Evolutionary conservation across 2,329 filamentous ascomycete species (phyloP).

Genomic region (Sporothrix brasiliensis): DNA sequence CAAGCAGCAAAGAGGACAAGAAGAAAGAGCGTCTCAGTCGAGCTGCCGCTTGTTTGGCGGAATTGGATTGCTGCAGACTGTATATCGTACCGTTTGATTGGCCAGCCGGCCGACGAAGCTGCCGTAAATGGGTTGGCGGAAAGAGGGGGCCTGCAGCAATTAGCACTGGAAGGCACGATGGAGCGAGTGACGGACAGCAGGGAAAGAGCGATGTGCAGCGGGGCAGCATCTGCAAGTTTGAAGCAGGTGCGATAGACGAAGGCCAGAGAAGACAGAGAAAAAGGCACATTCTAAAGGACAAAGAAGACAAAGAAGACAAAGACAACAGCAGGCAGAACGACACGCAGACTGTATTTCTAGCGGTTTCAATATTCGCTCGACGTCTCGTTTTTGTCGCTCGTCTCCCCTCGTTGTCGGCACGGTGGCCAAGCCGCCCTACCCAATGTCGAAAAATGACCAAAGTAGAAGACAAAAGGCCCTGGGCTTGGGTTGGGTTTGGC

Average conservation of each 20-base stretch:
- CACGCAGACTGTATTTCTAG: not conserved
- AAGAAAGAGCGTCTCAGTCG: slow-evolving; percentile 15
- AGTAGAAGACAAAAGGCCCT: not conserved
- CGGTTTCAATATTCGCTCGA: not conserved
- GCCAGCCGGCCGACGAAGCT: slow-evolving; percentile 20
- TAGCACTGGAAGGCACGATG: not conserved
- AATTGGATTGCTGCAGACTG: slow-evolving; percentile 19
- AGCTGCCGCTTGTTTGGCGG: slow-evolving; percentile 11
- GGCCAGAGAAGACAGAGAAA: not conserved
- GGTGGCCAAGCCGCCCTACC: not conserved
- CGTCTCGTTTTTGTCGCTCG: not conserved
- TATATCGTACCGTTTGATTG: slow-evolving; percentile 25
- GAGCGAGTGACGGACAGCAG: not conserved
- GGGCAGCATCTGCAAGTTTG: slow-evolving; percentile 11
- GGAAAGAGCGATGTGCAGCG: slow-evolving; percentile 5
- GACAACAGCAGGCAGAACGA: not conserved
- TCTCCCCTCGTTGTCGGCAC: slow-evolving; percentile 1
- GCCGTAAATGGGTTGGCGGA: not conserved
- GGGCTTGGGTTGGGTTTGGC: not conserved
- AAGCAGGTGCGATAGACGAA: slow-evolving; percentile 4
- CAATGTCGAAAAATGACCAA: slow-evolving; percentile 10
- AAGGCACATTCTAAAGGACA: not conserved
- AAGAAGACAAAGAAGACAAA: not conserved
- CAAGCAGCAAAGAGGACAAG: not conserved
- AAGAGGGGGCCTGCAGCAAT: not conserved